Conservation (phyloP, 306 rosid genomes). For the Boehmeria nivea region DNA sequence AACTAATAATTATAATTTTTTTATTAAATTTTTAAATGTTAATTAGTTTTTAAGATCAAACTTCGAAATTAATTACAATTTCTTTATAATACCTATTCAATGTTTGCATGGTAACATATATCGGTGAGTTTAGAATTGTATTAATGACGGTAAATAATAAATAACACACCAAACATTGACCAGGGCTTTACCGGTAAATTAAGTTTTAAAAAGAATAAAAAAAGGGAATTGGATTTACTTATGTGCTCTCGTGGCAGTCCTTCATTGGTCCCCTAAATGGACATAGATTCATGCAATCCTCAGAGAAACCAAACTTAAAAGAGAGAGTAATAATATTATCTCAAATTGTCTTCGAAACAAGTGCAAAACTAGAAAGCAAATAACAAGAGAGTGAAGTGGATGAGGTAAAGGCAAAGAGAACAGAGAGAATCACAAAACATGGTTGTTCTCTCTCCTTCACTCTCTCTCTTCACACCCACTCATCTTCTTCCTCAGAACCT, state of each 20-base stretch:
- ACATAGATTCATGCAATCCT: neutral
- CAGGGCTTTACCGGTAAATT: no score
- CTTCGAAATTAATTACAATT: no score
- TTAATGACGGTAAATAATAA: no score
- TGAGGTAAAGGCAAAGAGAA: conserved; percentile 17
- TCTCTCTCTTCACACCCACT: conserved; percentile 33
- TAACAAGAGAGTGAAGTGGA: conserved; percentile 26
- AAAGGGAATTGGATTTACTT: neutral
- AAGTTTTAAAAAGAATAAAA: no score
- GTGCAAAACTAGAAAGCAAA: neutral
- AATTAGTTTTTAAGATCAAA: no score
- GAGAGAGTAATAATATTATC: neutral
- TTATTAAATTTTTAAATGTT: no score
- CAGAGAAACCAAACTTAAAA: neutral
- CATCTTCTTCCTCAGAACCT: conserved; percentile 27
- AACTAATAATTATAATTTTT: no score
- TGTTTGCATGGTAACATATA: no score
- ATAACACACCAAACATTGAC: no score
- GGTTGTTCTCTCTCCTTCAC: conserved; percentile 48
- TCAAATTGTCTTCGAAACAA: neutral
- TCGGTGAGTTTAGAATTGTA: no score
- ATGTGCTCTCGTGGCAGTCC: conserved; percentile 8
- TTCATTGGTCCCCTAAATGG: conserved; percentile 3
- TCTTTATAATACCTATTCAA: no score
- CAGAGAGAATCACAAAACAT: conserved; percentile 22